phyloP scores from a whole-genome alignment of 1,284 basidiomycete species.

The Cutaneotrichosporon sp. region DNA sequence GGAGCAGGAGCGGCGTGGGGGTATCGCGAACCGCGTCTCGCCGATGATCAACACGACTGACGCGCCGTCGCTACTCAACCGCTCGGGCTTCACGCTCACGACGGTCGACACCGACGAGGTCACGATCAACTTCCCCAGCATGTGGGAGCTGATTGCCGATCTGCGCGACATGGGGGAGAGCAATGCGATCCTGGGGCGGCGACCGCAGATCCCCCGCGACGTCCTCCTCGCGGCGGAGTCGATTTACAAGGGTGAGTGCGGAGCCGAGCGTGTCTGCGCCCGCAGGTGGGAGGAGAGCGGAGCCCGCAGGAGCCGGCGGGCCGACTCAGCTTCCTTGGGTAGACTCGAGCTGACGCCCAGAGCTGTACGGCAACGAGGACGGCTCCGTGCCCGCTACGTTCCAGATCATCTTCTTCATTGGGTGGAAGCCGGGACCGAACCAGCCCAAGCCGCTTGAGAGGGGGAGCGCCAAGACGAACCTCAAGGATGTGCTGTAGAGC shows the following conservation, averaged over 20 bases:
- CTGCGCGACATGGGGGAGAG: slow-evolving; percentile 94
- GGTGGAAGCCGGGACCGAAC: slow-evolving; percentile 90
- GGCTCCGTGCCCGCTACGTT: slow-evolving; percentile 92
- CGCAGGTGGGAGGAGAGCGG: neutral
- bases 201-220: slow-evolving; percentile 68
- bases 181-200: slow-evolving; percentile 86
- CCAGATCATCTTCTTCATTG: slow-evolving; percentile 96
- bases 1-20: slow-evolving; percentile 91
- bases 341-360: slow-evolving; percentile 54
- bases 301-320: neutral
- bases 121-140: slow-evolving; percentile 85
- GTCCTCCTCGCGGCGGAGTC: slow-evolving; percentile 87
- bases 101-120: slow-evolving; percentile 97
- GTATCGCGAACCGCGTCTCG: slow-evolving; percentile 90
- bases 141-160: slow-evolving; percentile 96
- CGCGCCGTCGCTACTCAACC: slow-evolving; percentile 83
- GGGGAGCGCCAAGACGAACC: slow-evolving; percentile 75
- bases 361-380: slow-evolving; percentile 79
- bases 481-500: slow-evolving; percentile 72
- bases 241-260: slow-evolving; percentile 77
- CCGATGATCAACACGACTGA: slow-evolving; percentile 96
- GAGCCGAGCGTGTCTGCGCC: neutral
- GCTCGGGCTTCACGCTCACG: slow-evolving; percentile 90
- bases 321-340: no score
- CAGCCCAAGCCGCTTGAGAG: slow-evolving; percentile 83